Evolutionary conservation across 2,329 filamentous ascomycete species (phyloP), one percentile per base, ranked within the genome.

Genomic region (Teratosphaeriaceae sp.): DNA sequence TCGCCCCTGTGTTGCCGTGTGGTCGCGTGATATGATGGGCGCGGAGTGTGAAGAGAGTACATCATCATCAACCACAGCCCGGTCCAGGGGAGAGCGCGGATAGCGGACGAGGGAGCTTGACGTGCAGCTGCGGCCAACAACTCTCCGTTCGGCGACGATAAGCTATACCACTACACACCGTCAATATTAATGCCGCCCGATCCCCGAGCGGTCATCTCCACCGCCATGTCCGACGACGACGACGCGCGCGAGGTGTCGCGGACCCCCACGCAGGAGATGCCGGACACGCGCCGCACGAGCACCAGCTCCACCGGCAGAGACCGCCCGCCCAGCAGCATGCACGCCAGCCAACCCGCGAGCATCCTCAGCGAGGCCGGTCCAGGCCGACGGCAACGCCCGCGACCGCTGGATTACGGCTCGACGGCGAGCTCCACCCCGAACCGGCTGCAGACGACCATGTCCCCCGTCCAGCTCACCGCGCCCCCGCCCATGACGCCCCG

Each of bases 401-500:
- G 55, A 40, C 56, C 53, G 27, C 20, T 50, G 39, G 53, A 60
- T 40, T 59, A 60, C 45, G 58, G 57, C 39, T 33, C 38, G 26
- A 16, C 38, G n/a, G 30, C 46, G 16, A 45, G 57, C 39, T 33
- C 38, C 23, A 16, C 38, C 13, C 29, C 46, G 16, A 45, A 47
- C 27, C 44, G 36, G 33, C 43, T 22, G 21, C 8, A 4, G 7
- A 12, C 13, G 4, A 39, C 37, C 35, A 48, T 43, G 16, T 40
- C 52, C 38, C 47, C 52, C 35, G 52, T 51, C 44, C 36, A 40
- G 39, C 26, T 30, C 27, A n/a, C 40, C 40, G 9, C 43, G 24
- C 21, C 43, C 42, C 20, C 19, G n/a, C 40, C 44, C 23, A 47
- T 49, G 38, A 50, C 49, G 23, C 73, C 80, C 12, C 81, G 79